Evolutionary conservation across 768 basidiomycete genomes (phyloP).

Genomic region (Hydnum rufescens): DNA sequence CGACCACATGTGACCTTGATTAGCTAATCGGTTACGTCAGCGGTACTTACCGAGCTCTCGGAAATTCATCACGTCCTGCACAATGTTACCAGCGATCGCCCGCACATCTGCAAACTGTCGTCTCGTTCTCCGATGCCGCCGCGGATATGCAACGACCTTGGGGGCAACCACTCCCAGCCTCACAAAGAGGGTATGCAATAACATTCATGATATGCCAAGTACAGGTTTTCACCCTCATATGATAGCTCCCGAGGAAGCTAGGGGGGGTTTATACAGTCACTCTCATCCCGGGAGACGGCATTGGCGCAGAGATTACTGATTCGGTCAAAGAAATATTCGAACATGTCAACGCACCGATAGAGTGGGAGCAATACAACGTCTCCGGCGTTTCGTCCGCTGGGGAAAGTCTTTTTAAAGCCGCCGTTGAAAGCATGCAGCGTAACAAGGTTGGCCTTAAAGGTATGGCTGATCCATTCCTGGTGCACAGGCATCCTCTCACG

Average conservation of each 20-base stretch:
- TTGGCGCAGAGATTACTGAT: constrained; percentile 92
- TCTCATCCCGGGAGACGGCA: constrained; percentile 85
- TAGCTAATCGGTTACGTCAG: too few species aligned
- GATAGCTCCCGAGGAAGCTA: constrained; percentile 67
- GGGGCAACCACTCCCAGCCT: constrained; percentile 64
- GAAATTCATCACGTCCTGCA: too few species aligned
- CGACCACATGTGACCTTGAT: too few species aligned
- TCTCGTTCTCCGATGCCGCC: constrained; percentile 4
- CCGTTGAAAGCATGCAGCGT: constrained; percentile 93
- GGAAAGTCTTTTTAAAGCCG: constrained; percentile 89
- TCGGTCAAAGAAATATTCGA: constrained; percentile 99
- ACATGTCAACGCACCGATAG: constrained; percentile 91
- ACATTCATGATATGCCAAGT: constrained; percentile 2
- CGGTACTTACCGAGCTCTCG: too few species aligned
- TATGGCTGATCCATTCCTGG: constrained; percentile 19
- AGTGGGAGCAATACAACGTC: constrained; percentile 97
- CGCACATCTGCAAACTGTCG: too few species aligned
- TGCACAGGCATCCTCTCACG: background rate
- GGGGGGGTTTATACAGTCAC: constrained; percentile 81
- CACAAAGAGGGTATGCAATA: constrained; percentile 37
- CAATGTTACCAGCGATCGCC: too few species aligned
- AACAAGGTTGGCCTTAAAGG: constrained; percentile 98
- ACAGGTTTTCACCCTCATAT: too few species aligned
- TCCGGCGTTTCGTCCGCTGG: constrained; percentile 89
- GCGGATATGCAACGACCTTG: constrained; percentile 39